These are phyloP conservation scores for Nissolia schottii DNA, from an alignment of 306 rosid genomes.

Conservation along the genomic window DNA sequence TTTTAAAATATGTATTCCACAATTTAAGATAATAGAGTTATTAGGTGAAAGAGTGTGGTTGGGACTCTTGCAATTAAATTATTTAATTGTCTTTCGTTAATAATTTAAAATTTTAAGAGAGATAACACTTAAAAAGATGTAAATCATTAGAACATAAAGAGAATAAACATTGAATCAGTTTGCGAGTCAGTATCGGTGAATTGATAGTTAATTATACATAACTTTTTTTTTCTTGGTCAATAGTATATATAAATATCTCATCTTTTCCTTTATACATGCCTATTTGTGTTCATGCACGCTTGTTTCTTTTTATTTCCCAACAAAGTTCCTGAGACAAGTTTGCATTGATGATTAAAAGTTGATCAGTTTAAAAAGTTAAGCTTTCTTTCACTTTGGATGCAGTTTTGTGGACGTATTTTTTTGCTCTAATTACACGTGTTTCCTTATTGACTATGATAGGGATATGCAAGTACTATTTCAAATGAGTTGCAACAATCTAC, in stretches of 20 bases:
- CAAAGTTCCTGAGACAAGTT: constrained; percentile 2
- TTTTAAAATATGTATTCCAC: too few species aligned
- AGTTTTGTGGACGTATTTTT: background rate
- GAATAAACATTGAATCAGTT: constrained; percentile 12
- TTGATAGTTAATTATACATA: background rate
- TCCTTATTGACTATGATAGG: background rate
- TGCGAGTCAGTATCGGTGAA: background rate
- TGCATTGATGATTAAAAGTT: constrained; percentile 25
- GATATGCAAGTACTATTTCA: background rate
- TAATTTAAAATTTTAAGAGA: too few species aligned
- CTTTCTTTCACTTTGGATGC: constrained; percentile 15
- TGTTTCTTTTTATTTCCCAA: constrained; percentile 15
- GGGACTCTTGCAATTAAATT: too few species aligned
- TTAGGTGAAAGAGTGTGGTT: too few species aligned
- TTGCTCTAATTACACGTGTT: background rate
- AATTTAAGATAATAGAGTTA: too few species aligned
- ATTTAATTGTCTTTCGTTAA: too few species aligned
- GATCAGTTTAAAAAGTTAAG: constrained; percentile 18
- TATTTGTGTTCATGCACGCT: background rate
- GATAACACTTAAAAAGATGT: too few species aligned
- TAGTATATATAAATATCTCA: background rate
- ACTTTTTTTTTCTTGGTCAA: too few species aligned
- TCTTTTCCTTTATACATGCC: constrained; percentile 8
- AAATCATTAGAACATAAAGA: background rate
- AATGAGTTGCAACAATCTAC: background rate